These are phyloP conservation scores for Dactylellina sp. DNA, from an alignment of 2,329 filamentous ascomycete genomes.

Conservation along the genomic window DNA sequence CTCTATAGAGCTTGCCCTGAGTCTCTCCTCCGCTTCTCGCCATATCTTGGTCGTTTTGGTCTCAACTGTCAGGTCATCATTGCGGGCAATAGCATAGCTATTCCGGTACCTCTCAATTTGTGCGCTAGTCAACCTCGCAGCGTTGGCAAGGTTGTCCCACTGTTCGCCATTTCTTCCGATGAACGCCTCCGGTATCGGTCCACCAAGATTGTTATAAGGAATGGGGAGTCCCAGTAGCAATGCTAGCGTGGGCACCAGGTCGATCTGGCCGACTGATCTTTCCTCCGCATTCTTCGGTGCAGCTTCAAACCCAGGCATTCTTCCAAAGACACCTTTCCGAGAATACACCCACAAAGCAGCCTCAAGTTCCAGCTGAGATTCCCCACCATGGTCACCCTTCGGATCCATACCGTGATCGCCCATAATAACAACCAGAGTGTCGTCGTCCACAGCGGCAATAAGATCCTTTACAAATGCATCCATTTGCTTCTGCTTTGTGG, in stretches of 20 bases:
- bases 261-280: conserved; percentile 84
- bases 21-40: conserved; percentile 70
- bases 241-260: conserved; percentile 90
- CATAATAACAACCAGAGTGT: conserved; percentile 92
- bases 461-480: conserved; percentile 80
- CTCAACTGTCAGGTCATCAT: conserved; percentile 72
- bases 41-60: conserved; percentile 72
- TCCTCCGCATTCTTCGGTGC: conserved; percentile 72
- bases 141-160: conserved; percentile 80
- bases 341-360: conserved; percentile 99
- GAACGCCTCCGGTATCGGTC: conserved; percentile 94
- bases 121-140: conserved; percentile 80
- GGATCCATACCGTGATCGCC: conserved; percentile 99
- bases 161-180: conserved; percentile 75
- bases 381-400: conserved; percentile 97
- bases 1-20: conserved; percentile 56
- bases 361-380: conserved; percentile 95
- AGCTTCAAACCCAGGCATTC: conserved; percentile 66
- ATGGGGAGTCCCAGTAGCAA: conserved; percentile 90
- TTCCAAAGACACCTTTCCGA: conserved; percentile 84
- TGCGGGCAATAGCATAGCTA: conserved; percentile 80
- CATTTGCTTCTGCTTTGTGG: conserved; percentile 90
- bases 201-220: conserved; percentile 94
- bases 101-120: conserved; percentile 90
- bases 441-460: conserved; percentile 78